Conservation (phyloP, 768 basidiomycete genomes). For the Rhizopogon vinicolor region DNA sequence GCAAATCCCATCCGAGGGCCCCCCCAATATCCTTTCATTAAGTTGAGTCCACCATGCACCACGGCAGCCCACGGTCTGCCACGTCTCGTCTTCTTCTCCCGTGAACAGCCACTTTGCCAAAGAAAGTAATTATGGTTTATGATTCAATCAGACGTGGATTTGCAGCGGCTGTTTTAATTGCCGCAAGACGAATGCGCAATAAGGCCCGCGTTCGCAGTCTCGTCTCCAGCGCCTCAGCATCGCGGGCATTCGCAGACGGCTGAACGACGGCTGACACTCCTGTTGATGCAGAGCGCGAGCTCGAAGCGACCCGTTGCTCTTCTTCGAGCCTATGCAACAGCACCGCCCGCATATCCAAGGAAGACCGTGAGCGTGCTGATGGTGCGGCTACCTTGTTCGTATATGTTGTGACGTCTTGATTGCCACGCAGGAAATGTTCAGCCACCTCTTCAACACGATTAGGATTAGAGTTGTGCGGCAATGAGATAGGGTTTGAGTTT, state of each 20-base stretch:
- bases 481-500: neutral
- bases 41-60: too few species aligned
- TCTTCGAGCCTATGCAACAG: conserved; percentile 39
- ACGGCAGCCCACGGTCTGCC: too few species aligned
- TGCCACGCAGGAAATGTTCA: neutral
- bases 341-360: conserved; percentile 25
- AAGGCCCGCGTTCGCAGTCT: conserved; percentile 44
- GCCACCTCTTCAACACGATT: neutral
- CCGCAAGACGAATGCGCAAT: conserved; percentile 43
- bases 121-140: too few species aligned
- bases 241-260: neutral
- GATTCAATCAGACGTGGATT: neutral
- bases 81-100: too few species aligned
- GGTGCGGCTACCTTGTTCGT: neutral
- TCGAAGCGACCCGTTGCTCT: conserved; percentile 33
- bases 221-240: conserved; percentile 29
- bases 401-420: conserved; percentile 1
- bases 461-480: neutral
- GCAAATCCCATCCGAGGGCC: too few species aligned
- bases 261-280: conserved; percentile 5
- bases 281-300: neutral
- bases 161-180: conserved; percentile 29
- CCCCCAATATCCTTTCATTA: too few species aligned
- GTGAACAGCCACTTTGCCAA: too few species aligned
- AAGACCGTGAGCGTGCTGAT: neutral